phyloP scores from a whole-genome alignment of 2,329 filamentous ascomycete species.

The Xylariaceae sp. region DNA sequence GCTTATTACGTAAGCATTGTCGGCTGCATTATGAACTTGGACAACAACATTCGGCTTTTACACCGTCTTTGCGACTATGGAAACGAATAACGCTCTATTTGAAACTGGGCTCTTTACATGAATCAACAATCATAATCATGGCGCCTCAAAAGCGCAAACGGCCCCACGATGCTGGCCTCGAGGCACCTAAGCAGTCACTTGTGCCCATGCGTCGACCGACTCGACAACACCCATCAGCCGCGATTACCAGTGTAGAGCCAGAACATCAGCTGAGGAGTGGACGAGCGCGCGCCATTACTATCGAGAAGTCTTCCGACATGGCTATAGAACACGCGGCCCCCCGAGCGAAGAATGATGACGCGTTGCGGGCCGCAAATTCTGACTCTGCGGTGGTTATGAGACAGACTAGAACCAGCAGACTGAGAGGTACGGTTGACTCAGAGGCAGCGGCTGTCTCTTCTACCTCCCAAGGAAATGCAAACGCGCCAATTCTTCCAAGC shows the following conservation, averaged over 20 bases:
- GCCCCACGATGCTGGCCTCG: constrained; percentile 31
- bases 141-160: constrained; percentile 42
- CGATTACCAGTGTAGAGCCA: constrained; percentile 14
- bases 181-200: constrained; percentile 8
- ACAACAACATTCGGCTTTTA: too few relatives aligned
- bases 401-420: constrained; percentile 27
- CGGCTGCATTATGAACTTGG: background rate
- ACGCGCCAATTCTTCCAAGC: constrained; percentile 11
- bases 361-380: constrained; percentile 20
- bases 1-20: constrained; percentile 29
- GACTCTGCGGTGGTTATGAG: constrained; percentile 13
- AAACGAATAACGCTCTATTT: background rate
- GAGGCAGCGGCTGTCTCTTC: background rate
- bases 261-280: constrained; percentile 37
- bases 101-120: background rate
- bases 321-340: constrained; percentile 8
- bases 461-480: constrained; percentile 26
- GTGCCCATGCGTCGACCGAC: constrained; percentile 37
- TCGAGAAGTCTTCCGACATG: constrained; percentile 14
- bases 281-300: constrained; percentile 31
- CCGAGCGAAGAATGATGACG: constrained; percentile 22
- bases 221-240: constrained; percentile 32
- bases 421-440: background rate
- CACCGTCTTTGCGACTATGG: too few relatives aligned
- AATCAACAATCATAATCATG: constrained; percentile 26